These are phyloP conservation scores for Ustilago hordei DNA, from an alignment of 1,284 basidiomycete genomes.

Conservation along the genomic window DNA sequence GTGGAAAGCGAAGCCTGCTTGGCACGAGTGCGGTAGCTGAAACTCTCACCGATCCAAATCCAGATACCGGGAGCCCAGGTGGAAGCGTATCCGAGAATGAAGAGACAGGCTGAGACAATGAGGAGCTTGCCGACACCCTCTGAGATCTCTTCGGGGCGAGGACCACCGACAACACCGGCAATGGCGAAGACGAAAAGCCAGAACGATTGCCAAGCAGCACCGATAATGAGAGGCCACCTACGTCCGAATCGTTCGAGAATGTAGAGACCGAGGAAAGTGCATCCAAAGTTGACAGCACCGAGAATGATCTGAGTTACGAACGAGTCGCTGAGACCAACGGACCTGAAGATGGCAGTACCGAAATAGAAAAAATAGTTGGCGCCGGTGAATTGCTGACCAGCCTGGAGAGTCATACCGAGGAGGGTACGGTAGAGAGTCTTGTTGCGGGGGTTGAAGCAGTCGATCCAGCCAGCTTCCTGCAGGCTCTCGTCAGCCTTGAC, in stretches of 20 bases:
- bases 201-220: conserved; percentile 74
- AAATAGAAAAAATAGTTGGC: conserved; percentile 72
- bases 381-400: conserved; percentile 81
- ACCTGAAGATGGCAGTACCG: conserved; percentile 77
- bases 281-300: conserved; percentile 75
- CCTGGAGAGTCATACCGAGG: conserved; percentile 77
- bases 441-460: conserved; percentile 61
- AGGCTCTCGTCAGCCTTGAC: conserved; percentile 48
- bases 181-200: conserved; percentile 84
- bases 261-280: conserved; percentile 75
- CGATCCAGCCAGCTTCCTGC: conserved; percentile 52
- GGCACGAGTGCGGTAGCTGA: conserved; percentile 79
- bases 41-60: conserved; percentile 74
- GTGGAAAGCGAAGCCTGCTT: conserved; percentile 82
- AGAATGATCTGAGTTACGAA: conserved; percentile 77
- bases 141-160: conserved; percentile 64
- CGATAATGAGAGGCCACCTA: conserved; percentile 73
- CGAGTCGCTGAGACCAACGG: conserved; percentile 75
- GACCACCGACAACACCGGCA: conserved; percentile 78
- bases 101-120: conserved; percentile 82
- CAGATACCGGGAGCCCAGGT: conserved; percentile 74
- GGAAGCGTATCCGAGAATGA: conserved; percentile 81
- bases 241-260: conserved; percentile 75
- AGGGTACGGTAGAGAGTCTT: conserved; percentile 67
- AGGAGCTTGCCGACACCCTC: conserved; percentile 74